Conservation (phyloP, 345 rosid species). For the Anacardium occidentale region DNA sequence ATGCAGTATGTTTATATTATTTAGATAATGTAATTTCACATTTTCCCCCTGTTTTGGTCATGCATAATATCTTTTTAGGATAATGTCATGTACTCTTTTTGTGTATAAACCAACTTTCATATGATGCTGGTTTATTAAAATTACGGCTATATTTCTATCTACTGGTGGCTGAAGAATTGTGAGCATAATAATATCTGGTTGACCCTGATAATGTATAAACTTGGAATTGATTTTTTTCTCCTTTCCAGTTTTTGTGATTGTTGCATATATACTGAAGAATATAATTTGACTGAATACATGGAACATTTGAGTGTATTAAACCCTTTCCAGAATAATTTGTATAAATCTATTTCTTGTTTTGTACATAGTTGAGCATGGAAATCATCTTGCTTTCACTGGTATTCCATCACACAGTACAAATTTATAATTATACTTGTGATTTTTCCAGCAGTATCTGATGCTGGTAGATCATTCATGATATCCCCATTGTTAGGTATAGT, state of each 20-base stretch:
- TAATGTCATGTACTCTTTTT: neutral
- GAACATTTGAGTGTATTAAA: neutral
- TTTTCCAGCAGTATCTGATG: neutral
- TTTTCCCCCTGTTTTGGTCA: too few relatives aligned
- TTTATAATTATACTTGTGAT: neutral
- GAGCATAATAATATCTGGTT: too few relatives aligned
- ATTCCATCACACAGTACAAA: neutral
- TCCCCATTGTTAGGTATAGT: conserved; percentile 5
- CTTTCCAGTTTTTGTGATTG: neutral
- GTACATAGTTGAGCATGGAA: neutral
- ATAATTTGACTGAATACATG: neutral
- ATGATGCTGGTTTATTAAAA: neutral
- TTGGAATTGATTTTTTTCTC: neutral
- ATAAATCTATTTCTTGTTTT: neutral
- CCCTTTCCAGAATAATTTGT: neutral
- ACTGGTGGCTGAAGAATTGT: too few relatives aligned
- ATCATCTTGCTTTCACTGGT: neutral
- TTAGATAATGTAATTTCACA: neutral
- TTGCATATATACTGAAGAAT: neutral
- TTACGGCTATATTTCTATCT: neutral
- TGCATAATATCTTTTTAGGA: neutral
- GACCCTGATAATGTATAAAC: neutral
- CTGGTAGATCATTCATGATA: neutral
- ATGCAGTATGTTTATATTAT: neutral
- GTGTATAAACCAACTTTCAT: neutral